Evolutionary conservation across 73 alveolate species (phyloP), one percentile per base, ranked within the genome.

Genomic region (Uronychia binucleata): DNA sequence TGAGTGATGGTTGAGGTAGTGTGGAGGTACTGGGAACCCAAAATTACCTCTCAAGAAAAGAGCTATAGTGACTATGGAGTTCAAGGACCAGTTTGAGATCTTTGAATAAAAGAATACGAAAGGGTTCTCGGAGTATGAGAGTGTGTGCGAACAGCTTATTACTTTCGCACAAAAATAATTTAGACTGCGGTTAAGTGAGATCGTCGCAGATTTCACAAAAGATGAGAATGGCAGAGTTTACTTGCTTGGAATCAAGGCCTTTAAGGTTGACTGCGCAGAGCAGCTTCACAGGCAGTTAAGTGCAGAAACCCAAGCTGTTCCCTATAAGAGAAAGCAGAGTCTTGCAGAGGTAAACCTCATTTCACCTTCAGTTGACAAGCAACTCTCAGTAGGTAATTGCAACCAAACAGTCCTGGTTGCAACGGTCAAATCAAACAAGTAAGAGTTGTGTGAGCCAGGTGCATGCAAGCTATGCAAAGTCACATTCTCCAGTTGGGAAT

Each of bases 171-270:
- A 5, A 30, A 86, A 86, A 59, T 60, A 34, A 25, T 86, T 60
- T 33, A 78, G 77, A 58, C 28, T 86, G 28, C 74, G 80, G 13
- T 0, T 86, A 11, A n/a, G 46, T 19, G 78, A 77, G 59, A 78
- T 86, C 0, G 92, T 86, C 28, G 27, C 79, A 31, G 92, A 86
- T 79, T 86, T 86, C 57, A 59, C 75, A 31, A 79, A 79, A 59
- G 92, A 86, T 58, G 82, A 77, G 31, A 30, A n/a, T 35, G 87
- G 88, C 0, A 33, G 8, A 26, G 84, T 60, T n/a, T 86, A 83
- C 88, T 58, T 86, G 28, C 58, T 79, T 57, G 86, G 86, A 27
- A 67, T 84, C n/a, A 58, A 74, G 75, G 85, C 83, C 34, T 86
- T 86, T 74, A 79, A 77, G 77, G 77, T 81, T 46, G 81, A 46